Percentiles rank a stretch among this genome's conserved stretches.
These are phyloP conservation scores for Skeletonema tropicum DNA, from an alignment of 108 stramenopile species.

Conservation along the genomic window DNA sequence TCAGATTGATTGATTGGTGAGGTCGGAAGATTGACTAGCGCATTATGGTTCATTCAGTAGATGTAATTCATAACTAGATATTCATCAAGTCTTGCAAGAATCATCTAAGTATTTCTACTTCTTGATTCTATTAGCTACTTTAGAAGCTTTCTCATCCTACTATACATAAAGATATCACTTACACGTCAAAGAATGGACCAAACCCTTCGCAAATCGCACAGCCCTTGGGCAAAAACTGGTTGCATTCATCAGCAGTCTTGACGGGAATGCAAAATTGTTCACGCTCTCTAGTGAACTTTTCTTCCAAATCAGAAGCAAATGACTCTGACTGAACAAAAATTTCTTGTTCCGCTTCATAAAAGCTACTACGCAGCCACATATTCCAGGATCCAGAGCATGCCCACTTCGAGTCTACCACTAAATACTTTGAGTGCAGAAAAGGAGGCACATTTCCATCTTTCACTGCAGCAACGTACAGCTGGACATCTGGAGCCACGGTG, in stretches of 20 bases:
- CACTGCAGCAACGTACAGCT: conserved; percentile 18
- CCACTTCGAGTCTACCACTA: conserved; percentile 34
- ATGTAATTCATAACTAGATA: conserved; percentile 3
- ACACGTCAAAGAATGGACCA: conserved; percentile 29
- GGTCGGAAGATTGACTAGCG: not conserved
- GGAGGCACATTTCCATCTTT: conserved; percentile 15
- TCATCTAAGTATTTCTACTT: not conserved
- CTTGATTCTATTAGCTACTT: not conserved
- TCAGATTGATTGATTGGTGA: no score
- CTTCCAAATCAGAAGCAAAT: conserved; percentile 12
- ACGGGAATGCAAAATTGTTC: conserved; percentile 16
- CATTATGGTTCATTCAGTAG: not conserved
- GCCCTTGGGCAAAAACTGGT: conserved; percentile 26
- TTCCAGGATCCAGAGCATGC: conserved; percentile 30
- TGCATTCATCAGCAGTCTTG: conserved; percentile 28
- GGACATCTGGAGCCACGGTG: conserved; percentile 20
- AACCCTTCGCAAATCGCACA: conserved; percentile 31
- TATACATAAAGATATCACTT: not conserved
- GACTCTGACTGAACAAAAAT: conserved; percentile 26
- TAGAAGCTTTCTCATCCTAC: no score
- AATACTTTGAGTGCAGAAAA: conserved; percentile 42
- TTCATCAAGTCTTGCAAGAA: not conserved
- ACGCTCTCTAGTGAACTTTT: conserved; percentile 28
- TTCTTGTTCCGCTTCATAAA: conserved; percentile 36
- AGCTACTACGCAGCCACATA: conserved; percentile 29